Percentiles rank a stretch among this genome's conserved stretches.
These are phyloP conservation scores for Wickerhamiella occidentalis DNA, from an alignment of 805 yeast genomes.

Conservation along the genomic window DNA sequence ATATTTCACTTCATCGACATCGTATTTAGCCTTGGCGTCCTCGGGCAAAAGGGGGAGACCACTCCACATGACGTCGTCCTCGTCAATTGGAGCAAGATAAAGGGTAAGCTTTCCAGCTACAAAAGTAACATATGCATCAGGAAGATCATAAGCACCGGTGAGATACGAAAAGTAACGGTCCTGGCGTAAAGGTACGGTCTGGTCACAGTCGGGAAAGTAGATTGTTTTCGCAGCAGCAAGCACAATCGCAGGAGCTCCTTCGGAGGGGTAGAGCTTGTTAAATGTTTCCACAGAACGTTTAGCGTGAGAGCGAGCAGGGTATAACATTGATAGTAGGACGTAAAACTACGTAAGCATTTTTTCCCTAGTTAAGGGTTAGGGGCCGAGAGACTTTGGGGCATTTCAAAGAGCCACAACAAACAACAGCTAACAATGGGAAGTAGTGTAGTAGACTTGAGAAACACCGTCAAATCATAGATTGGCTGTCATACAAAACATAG, in stretches of 20 bases:
- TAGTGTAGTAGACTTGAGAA: too few relatives aligned
- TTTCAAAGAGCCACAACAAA: background rate
- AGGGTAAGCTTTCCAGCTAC: slow-evolving; percentile 49
- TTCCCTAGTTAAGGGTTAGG: background rate
- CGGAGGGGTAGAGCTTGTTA: slow-evolving; percentile 27
- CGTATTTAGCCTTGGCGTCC: slow-evolving; percentile 53
- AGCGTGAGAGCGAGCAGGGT: slow-evolving; percentile 79
- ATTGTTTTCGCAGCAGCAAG: slow-evolving; percentile 29
- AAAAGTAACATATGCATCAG: slow-evolving; percentile 61
- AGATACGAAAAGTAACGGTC: slow-evolving; percentile 82
- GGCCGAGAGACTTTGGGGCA: background rate
- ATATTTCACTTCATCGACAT: slow-evolving; percentile 72
- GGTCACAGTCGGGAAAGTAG: slow-evolving; percentile 67
- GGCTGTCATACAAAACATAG: too few relatives aligned
- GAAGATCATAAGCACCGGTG: slow-evolving; percentile 61
- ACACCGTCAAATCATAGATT: too few relatives aligned
- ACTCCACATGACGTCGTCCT: slow-evolving; percentile 93
- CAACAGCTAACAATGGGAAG: too few relatives aligned
- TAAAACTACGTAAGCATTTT: background rate
- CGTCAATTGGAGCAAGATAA: slow-evolving; percentile 71
- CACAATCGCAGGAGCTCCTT: slow-evolving; percentile 30
- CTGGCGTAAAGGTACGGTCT: slow-evolving; percentile 67
- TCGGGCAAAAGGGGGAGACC: slow-evolving; percentile 67
- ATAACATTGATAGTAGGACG: slow-evolving; percentile 32
- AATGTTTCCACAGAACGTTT: slow-evolving; percentile 22